Base-by-base conservation (phyloP, 495 filamentous ascomycete species). In the Penicillium canariense region DNA sequence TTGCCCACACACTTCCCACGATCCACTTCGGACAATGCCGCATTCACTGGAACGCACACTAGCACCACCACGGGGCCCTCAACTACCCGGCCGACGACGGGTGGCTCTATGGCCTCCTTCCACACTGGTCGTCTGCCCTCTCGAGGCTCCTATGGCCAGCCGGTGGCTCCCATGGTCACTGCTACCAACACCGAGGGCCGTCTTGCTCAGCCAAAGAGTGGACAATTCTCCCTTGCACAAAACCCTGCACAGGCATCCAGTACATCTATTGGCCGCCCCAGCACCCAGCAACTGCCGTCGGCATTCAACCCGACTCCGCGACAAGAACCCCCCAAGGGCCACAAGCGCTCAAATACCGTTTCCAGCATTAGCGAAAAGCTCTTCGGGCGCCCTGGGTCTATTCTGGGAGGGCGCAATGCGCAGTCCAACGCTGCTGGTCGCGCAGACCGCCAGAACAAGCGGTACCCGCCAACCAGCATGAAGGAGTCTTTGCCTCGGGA, bases 261-360 rank as follows among this genome's bases (percentile, higher is more conserved):
- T 17, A 43, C 59, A n/a, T 72, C 75, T 11, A 75, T 78, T 50
- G 84, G 84, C 20, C 80, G 83, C 34, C 85, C 87, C 26, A 89
- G 81, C 55, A 80, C 82, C 32, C 77, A 76, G 46, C 71, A 74
- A 43, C 66, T 74, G 31, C 76, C 71, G 14, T 54, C 73, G 5
- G 71, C 73, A 48, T 75, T 74, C 65, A 76, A 77, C 48, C 65
- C 70, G 6, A 73, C 74, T 25, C 66, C 74, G 25, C 73, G 76
- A 18, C 69, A 76, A 57, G 78, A 79, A 27, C 68, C 70, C 5
- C 65, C 63, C 7, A 89, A 87, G 70, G 84, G 87, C n/a, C 92
- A 97, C 75, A 92, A 90, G 71, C 80, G 92, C 56, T 96, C 92
- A 2, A 96, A 86, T 69, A 97, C 92, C 4, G 84, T 96, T 60